Percentiles rank a stretch among this genome's conserved stretches.
Evolutionary conservation across 2,329 filamentous ascomycete genomes (phyloP).

Genomic region (Ilyonectria robusta): DNA sequence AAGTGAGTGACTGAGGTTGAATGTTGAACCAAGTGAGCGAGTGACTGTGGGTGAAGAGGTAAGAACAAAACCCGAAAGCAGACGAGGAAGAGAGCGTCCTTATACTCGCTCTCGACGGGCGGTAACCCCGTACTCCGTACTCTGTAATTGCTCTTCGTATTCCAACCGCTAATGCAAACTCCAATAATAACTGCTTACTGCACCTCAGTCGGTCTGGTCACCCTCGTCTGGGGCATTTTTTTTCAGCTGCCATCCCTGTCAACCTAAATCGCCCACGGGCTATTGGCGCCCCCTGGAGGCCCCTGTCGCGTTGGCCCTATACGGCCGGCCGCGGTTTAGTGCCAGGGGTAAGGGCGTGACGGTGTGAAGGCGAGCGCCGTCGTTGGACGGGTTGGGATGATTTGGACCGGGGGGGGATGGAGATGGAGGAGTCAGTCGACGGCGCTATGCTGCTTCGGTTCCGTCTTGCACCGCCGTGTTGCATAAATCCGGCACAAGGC

Average conservation of each 20-base stretch:
- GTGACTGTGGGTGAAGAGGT: background rate
- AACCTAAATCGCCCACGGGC: background rate
- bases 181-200: background rate
- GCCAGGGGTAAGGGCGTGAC: background rate
- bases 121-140: background rate
- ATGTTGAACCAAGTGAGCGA: slow-evolving; percentile 16
- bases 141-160: slow-evolving; percentile 1
- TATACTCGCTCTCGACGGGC: background rate
- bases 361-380: too few species aligned
- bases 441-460: background rate
- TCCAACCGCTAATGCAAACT: background rate
- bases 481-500: too few species aligned
- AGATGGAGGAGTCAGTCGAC: too few species aligned
- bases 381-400: too few species aligned
- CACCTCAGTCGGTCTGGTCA: background rate
- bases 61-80: background rate
- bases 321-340: background rate
- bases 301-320: background rate
- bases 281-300: background rate
- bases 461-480: background rate
- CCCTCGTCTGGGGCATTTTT: background rate
- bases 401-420: too few species aligned
- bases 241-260: background rate
- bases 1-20: slow-evolving; percentile 14
- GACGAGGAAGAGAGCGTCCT: background rate